phyloP scores from a whole-genome alignment of 345 rosid genomes.

The Hevea brasiliensis region DNA sequence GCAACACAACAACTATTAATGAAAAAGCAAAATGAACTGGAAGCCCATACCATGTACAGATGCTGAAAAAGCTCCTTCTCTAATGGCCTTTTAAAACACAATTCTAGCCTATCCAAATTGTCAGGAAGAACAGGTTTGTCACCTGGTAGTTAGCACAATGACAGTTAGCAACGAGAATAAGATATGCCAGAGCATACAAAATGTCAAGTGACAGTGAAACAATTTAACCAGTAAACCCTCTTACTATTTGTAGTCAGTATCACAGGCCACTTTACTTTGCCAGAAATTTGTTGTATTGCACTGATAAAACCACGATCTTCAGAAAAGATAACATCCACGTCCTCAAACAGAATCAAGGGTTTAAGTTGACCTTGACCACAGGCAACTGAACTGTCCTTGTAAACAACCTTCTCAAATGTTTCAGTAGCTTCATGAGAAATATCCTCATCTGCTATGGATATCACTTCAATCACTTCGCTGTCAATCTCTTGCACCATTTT shows the following conservation, averaged over 20 bases:
- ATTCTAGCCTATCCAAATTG: constrained; percentile 60
- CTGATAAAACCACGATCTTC: constrained; percentile 92
- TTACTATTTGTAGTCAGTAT: constrained; percentile 87
- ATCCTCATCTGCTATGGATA: constrained; percentile 38
- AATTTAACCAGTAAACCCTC: constrained; percentile 19
- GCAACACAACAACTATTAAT: neutral
- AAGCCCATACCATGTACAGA: constrained; percentile 49
- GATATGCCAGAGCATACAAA: constrained; percentile 6
- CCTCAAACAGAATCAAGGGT: constrained; percentile 87
- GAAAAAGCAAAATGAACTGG: neutral
- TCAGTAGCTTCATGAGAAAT: constrained; percentile 22
- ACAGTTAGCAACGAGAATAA: constrained; percentile 10
- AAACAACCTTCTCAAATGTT: constrained; percentile 32
- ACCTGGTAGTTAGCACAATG: constrained; percentile 46
- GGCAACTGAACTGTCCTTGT: constrained; percentile 29
- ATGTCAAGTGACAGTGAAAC: constrained; percentile 4
- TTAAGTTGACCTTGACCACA: constrained; percentile 43
- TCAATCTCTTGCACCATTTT: constrained; percentile 23
- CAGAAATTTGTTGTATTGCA: constrained; percentile 84
- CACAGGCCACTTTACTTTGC: constrained; percentile 85
- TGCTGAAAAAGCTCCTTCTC: constrained; percentile 56
- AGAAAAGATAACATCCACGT: constrained; percentile 75
- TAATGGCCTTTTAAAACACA: constrained; percentile 57
- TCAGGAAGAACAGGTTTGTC: constrained; percentile 64
- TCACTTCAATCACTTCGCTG: constrained; percentile 44